Conservation (phyloP, 148 eudicot genomes). For the Tetragonia tetragonoides region DNA sequence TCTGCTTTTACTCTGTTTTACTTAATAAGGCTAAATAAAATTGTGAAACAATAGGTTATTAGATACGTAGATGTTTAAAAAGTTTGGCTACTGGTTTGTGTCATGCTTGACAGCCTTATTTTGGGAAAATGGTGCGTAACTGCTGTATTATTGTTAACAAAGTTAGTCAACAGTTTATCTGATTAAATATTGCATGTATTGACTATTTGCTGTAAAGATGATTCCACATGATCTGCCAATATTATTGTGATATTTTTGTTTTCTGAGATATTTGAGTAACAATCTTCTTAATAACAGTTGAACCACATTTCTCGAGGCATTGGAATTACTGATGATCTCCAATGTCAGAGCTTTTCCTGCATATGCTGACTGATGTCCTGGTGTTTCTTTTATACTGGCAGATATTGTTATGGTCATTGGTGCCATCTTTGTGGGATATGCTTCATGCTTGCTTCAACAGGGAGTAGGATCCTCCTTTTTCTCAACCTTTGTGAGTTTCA, state of each 20-base stretch:
- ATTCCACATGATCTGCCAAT: too few species aligned
- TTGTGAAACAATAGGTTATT: background rate
- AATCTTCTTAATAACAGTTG: too few species aligned
- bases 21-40: background rate
- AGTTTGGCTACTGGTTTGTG: background rate
- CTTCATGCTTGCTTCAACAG: slow-evolving; percentile 72
- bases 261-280: too few species aligned
- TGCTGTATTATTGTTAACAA: background rate
- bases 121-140: background rate
- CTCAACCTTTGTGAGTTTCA: slow-evolving; percentile 41
- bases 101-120: background rate
- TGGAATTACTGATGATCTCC: background rate
- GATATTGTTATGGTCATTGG: slow-evolving; percentile 65
- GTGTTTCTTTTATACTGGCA: slow-evolving; percentile 26
- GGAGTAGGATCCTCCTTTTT: slow-evolving; percentile 63
- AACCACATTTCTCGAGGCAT: background rate
- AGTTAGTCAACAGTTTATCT: background rate
- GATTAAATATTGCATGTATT: too few species aligned
- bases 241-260: too few species aligned
- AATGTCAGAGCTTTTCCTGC: background rate
- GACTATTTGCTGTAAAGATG: too few species aligned
- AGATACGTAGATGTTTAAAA: background rate
- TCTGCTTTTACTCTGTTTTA: background rate
- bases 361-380: slow-evolving; percentile 13
- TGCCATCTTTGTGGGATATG: slow-evolving; percentile 70